phyloP scores from a whole-genome alignment of 306 rosid genomes.

The Citrullus mucosospermus region DNA sequence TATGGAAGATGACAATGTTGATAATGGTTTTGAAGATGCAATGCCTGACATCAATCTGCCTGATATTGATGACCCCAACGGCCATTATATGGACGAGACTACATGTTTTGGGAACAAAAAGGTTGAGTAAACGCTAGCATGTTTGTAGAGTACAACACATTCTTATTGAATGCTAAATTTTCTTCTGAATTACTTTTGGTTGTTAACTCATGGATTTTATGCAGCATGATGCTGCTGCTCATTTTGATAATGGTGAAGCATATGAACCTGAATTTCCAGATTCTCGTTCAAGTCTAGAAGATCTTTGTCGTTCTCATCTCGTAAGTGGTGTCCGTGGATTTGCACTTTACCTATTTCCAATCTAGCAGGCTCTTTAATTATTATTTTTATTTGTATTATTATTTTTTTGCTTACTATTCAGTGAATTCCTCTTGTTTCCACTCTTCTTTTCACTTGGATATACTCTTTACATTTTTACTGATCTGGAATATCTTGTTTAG shows the following conservation, averaged over 20 bases:
- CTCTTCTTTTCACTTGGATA: not conserved
- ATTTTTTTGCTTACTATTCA: constrained; percentile 3
- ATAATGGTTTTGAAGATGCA: constrained; percentile 27
- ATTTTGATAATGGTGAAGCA: constrained; percentile 31
- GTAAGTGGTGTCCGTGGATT: constrained; percentile 28
- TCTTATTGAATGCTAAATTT: not conserved
- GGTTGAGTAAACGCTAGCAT: constrained; percentile 28
- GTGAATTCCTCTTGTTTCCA: not conserved
- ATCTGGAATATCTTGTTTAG: not conserved
- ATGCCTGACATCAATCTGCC: constrained; percentile 20
- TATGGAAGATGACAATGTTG: constrained; percentile 37
- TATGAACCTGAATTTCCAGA: constrained; percentile 32
- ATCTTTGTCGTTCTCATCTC: constrained; percentile 91
- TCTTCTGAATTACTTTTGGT: not conserved
- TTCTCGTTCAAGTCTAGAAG: constrained; percentile 64
- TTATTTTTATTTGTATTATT: not conserved
- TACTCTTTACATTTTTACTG: not conserved
- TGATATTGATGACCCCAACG: constrained; percentile 39
- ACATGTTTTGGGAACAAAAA: constrained; percentile 24
- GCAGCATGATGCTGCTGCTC: constrained; percentile 43
- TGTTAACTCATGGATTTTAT: constrained; percentile 14
- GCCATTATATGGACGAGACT: constrained; percentile 43
- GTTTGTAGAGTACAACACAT: not conserved
- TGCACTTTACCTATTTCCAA: not conserved
- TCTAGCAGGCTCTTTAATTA: not conserved